Percentiles rank a stretch among this genome's conserved stretches.
phyloP scores from a whole-genome alignment of 2,329 filamentous ascomycete genomes.

The Talaromyces amestolkiae region DNA sequence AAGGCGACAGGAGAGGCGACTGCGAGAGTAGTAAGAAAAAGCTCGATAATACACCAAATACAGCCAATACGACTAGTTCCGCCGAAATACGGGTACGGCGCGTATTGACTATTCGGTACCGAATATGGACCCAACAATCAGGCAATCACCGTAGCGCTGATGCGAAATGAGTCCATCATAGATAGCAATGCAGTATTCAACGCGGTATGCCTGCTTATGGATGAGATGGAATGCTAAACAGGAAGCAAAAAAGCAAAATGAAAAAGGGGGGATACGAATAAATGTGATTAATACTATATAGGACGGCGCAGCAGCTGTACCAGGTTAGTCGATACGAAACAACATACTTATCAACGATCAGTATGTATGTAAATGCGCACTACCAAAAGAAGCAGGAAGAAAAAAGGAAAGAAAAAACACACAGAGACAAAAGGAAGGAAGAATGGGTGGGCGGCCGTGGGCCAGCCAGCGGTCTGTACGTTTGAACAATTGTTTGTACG shows the following conservation, averaged over 20 bases:
- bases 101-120: constrained; percentile 1
- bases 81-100: constrained; percentile 8
- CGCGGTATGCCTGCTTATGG: neutral
- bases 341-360: constrained; percentile 3
- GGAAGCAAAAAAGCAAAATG: neutral
- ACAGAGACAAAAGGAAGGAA: neutral
- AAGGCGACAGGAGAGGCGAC: neutral
- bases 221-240: neutral
- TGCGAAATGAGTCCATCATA: neutral
- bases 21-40: neutral
- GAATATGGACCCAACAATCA: constrained; percentile 3
- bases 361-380: neutral
- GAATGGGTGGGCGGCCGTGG: neutral
- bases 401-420: neutral
- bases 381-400: neutral
- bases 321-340: constrained; percentile 7
- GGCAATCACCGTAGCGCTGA: constrained; percentile 8
- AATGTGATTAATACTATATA: constrained; percentile 3
- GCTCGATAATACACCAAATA: constrained; percentile 5
- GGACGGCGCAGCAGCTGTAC: constrained; percentile 1
- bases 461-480: constrained; percentile 7
- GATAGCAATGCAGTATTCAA: neutral
- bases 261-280: neutral
- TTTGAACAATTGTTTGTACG: neutral
- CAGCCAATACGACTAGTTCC: constrained; percentile 1